Percentiles rank a stretch among this genome's conserved stretches.
Evolutionary conservation across 805 yeast species (phyloP).

Genomic region (Clavispora carvajalis): DNA sequence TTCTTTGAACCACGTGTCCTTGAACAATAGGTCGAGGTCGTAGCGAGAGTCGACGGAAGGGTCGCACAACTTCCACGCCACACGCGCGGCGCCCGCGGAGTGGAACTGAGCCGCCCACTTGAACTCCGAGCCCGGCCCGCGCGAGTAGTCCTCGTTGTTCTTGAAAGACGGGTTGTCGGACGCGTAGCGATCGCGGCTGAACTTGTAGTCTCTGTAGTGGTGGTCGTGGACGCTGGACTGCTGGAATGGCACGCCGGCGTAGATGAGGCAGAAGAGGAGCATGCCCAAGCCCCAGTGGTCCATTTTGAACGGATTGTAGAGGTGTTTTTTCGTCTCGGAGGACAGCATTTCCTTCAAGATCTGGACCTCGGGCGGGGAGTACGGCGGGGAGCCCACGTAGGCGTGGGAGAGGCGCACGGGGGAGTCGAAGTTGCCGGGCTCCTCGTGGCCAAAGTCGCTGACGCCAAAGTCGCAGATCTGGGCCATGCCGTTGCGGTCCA

Average conservation of each 20-base stretch:
- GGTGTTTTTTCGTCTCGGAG: conserved; percentile 31
- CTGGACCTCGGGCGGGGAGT: conserved; percentile 75
- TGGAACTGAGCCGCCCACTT: conserved; percentile 61
- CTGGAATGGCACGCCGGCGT: conserved; percentile 56
- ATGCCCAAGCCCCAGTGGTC: conserved; percentile 75
- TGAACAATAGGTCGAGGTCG: conserved; percentile 46
- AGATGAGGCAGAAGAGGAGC: conserved; percentile 54
- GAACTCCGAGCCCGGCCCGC: conserved; percentile 70
- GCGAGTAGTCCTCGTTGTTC: conserved; percentile 35
- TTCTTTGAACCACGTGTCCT: conserved; percentile 59
- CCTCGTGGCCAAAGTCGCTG: conserved; percentile 56
- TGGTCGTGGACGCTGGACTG: conserved; percentile 45
- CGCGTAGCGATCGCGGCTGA: conserved; percentile 39
- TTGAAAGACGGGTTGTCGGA: conserved; percentile 46
- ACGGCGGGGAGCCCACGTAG: conserved; percentile 76
- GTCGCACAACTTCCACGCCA: conserved; percentile 70
- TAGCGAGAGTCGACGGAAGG: conserved; percentile 53
- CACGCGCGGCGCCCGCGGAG: conserved; percentile 57
- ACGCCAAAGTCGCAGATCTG: conserved; percentile 77
- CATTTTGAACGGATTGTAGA: conserved; percentile 61
- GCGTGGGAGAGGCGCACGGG: conserved; percentile 37
- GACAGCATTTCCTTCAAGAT: conserved; percentile 34
- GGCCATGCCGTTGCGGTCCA: conserved; percentile 55
- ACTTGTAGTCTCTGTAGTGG: conserved; percentile 50
- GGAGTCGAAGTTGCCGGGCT: conserved; percentile 44